Conservation (phyloP, 176 grass and related monocot genomes). For the Ensete glaucum region DNA sequence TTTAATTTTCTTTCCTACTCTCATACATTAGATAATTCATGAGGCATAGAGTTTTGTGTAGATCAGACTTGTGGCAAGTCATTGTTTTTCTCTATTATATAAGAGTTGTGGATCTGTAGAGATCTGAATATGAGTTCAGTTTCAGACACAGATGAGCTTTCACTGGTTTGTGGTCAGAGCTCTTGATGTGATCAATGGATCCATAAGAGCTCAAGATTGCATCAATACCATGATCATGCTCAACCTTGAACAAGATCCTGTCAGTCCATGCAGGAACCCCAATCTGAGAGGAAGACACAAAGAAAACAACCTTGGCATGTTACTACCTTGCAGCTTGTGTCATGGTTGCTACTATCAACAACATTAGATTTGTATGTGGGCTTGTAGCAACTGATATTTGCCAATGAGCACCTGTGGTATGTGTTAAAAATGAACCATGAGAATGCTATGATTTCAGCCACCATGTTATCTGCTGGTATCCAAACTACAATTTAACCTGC, state of each 20-base stretch:
- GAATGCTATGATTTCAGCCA: too few species aligned
- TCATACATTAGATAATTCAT: too few species aligned
- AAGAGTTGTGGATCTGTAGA: too few species aligned
- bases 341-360: slow-evolving; percentile 41
- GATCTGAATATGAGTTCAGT: neutral
- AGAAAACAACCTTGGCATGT: slow-evolving; percentile 2
- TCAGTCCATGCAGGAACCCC: slow-evolving; percentile 71
- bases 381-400: slow-evolving; percentile 64
- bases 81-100: too few species aligned
- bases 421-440: too few species aligned
- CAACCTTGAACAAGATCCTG: slow-evolving; percentile 67
- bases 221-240: slow-evolving; percentile 39
- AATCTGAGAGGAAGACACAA: slow-evolving; percentile 25
- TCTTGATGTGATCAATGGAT: slow-evolving; percentile 39
- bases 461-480: neutral
- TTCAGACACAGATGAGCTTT: slow-evolving; percentile 55
- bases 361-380: slow-evolving; percentile 64
- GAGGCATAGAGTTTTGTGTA: neutral
- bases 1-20: too few species aligned
- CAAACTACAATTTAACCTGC: neutral
- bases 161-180: slow-evolving; percentile 63
- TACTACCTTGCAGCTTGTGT: slow-evolving; percentile 51
- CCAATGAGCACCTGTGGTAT: slow-evolving; percentile 31
- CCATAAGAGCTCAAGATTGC: slow-evolving; percentile 49
- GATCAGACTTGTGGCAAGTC: neutral